Base-by-base conservation (phyloP, 257 asterid genomes). In the Solanum clarkiae region DNA sequence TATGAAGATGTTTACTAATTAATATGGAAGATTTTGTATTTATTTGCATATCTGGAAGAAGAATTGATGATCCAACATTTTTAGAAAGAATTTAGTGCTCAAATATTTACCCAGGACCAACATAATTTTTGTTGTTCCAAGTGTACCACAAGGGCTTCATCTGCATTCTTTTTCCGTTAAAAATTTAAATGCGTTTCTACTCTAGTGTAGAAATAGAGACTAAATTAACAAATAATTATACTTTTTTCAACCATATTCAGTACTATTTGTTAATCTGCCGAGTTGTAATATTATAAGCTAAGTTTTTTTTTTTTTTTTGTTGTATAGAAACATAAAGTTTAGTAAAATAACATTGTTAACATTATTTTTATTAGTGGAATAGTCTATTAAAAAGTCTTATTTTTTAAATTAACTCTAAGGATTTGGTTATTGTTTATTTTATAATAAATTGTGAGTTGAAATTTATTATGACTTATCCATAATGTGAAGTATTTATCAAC, bases 1-100 rank as follows among this genome's bases (percentile, higher is more conserved):
- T 1, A 9, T 86, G 84, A 88, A 74, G 83, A 80, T 87, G 86
- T 47, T 88, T 84, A 72, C 89, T 88, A 90, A 57, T 92, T 91
- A 92, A 87, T 88, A 80, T 18, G 89, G 88, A 84, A 85, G 93
- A 92, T 92, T 90, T 91, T 90, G 88, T 18, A 87, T 16, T 87
- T 22, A 57, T 80, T 80, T 54, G 54, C 84, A 80, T 80, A 85
- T 88, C 75, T 85, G 92, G 92, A 79, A 91, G 13, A 57, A 18
- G 65, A 57, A 57, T 57, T 57, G 69, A 62, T 22, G 36, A 62
- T 11, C 32, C 26, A 54, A 55, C 29, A 32, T 74, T 84, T 88
- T 81, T 84, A 91, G 91, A 81, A 92, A 89, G 1, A 74, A 32
- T 51, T 42, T 24, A 60, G 59, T 74, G 18, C 81, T 12, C 57